These are phyloP conservation scores for Colletotrichum gloeosporioides DNA, from an alignment of 2,329 filamentous ascomycete genomes.

Conservation along the genomic window DNA sequence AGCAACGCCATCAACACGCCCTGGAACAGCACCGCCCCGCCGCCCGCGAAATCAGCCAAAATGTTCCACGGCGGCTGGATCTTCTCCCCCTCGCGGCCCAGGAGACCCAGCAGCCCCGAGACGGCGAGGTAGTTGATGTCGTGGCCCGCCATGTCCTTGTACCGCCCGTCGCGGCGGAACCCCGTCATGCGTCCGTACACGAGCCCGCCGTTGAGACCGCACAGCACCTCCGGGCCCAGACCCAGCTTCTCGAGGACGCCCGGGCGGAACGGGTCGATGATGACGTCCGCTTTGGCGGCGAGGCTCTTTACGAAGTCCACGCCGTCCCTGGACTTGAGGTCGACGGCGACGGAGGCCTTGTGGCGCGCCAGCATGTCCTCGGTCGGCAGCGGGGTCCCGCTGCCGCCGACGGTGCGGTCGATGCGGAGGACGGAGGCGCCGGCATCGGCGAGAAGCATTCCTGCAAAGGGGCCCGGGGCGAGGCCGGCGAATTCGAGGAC, in stretches of 20 bases:
- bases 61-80: slow-evolving; percentile 85
- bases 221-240: slow-evolving; percentile 73
- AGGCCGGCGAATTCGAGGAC: slow-evolving; percentile 67
- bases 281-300: slow-evolving; percentile 69
- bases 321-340: slow-evolving; percentile 74
- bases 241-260: slow-evolving; percentile 87
- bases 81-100: slow-evolving; percentile 72
- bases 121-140: slow-evolving; percentile 97
- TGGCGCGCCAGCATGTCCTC: slow-evolving; percentile 78
- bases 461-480: slow-evolving; percentile 82
- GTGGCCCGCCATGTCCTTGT: slow-evolving; percentile 87
- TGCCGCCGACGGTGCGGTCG: slow-evolving; percentile 66
- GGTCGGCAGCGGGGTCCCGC: slow-evolving; percentile 48
- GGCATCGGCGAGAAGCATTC: slow-evolving; percentile 87
- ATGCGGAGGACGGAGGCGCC: slow-evolving; percentile 88
- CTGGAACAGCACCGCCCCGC: slow-evolving; percentile 80
- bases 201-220: slow-evolving; percentile 72
- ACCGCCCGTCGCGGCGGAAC: slow-evolving; percentile 86
- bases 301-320: slow-evolving; percentile 71
- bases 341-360: slow-evolving; percentile 81
- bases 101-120: slow-evolving; percentile 76
- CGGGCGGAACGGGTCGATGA: slow-evolving; percentile 94
- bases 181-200: slow-evolving; percentile 89
- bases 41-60: slow-evolving; percentile 89
- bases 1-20: slow-evolving; percentile 84